Evolutionary conservation across 495 filamentous ascomycete species (phyloP), one percentile per base, ranked within the genome.

Genomic region (Aspergillus bridgeri): DNA sequence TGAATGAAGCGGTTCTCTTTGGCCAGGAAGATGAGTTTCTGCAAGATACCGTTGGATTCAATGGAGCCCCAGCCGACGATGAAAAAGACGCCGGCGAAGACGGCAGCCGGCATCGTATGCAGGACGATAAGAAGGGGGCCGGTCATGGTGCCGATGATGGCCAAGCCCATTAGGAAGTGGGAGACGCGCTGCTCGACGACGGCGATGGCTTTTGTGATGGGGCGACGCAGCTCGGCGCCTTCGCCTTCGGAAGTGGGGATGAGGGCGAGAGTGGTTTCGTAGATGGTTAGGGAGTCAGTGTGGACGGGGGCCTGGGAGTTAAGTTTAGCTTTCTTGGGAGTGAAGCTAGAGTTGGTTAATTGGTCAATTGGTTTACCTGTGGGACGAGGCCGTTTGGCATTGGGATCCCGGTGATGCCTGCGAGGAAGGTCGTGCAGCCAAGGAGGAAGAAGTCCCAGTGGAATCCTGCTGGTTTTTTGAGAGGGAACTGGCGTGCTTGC

Each of bases 361-460:
- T 18, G 42, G 20, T 50, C 17, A 15, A 50, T 42, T 1, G 13
- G 20, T 22, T 6, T 58, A 64, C 62, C 58, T 95, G 91, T 1
- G 87, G 87, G 59, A 90, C 88, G n/a, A 96, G 83, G 3, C 90
- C 91, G 68, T 94, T 94, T 24, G 90, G 91, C 59, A 90, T 86
- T 18, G 91, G 90, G 19, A 94, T 79, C 0, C 91, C 90, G 13
- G 92, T 75, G 8, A 95, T 74, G 5, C 90, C 91, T 17, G 86
- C 83, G 23, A 93, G 69, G 54, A 86, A 87, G 0, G 90, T 92
- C 13, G 91, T 94, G 22, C 88, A 74, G 21, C 90, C 90, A 3
- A 94, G 84, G 49, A 94, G 83, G 77, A 94, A 93, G 55, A 95
- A 72, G 67, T 93, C 90, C 89, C 90, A 95, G 76, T 93, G 90